phyloP scores from a whole-genome alignment of 139 green algal species.

The Chlorella sorokiniana region DNA sequence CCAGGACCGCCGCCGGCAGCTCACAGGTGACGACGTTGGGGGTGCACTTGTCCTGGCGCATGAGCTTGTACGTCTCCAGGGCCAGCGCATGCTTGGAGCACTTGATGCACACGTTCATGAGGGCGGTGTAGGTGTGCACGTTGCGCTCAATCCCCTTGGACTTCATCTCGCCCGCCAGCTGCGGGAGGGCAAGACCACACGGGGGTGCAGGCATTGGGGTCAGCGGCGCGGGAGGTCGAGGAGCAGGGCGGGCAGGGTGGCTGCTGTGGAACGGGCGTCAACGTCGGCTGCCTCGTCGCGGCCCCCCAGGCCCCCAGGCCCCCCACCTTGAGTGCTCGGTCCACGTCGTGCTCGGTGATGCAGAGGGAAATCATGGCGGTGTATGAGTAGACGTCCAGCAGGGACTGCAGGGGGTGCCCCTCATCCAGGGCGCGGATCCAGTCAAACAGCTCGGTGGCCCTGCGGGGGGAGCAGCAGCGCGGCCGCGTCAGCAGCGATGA shows the following conservation, averaged over 20 bases:
- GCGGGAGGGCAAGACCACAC: background rate
- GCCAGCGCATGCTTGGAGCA: slow-evolving; percentile 63
- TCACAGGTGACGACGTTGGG: slow-evolving; percentile 71
- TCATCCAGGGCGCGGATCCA: slow-evolving; percentile 61
- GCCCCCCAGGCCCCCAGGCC: too few relatives aligned
- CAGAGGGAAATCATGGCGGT: slow-evolving; percentile 84
- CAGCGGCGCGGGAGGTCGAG: too few relatives aligned
- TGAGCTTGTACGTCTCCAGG: slow-evolving; percentile 74
- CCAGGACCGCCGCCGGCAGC: background rate
- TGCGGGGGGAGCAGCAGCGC: background rate
- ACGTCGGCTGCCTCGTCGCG: too few relatives aligned
- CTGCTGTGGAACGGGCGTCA: too few relatives aligned
- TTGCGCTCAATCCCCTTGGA: slow-evolving; percentile 69
- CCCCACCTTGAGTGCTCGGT: slow-evolving; percentile 68
- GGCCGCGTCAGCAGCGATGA: background rate
- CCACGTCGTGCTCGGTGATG: slow-evolving; percentile 76
- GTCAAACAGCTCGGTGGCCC: slow-evolving; percentile 83
- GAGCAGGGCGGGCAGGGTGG: too few relatives aligned
- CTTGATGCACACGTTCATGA: slow-evolving; percentile 93
- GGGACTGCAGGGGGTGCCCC: slow-evolving; percentile 51
- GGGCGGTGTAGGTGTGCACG: slow-evolving; percentile 86
- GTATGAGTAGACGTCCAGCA: slow-evolving; percentile 86
- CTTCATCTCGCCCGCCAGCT: slow-evolving; percentile 76
- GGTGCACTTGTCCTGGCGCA: slow-evolving; percentile 59
- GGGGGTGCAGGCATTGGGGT: background rate